Base-by-base conservation (phyloP, 2,329 filamentous ascomycete species). In the Phyllosticta citribraziliensis region DNA sequence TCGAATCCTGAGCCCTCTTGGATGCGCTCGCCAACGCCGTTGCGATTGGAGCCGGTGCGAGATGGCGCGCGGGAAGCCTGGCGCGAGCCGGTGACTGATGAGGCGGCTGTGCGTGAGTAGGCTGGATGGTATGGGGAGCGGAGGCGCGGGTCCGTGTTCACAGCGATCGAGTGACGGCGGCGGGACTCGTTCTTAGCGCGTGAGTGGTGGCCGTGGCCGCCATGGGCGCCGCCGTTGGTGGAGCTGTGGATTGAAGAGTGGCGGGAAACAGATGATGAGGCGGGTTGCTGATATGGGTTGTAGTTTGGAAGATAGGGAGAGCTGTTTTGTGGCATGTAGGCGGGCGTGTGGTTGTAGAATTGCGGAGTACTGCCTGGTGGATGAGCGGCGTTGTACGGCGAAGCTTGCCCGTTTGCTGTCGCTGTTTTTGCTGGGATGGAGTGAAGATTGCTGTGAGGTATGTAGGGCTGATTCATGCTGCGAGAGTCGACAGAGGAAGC, bases 1-100 rank as follows among this genome's bases (percentile, higher is more conserved):
- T 67, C 69, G 67, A 68, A 65, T 65, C 63, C 70, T 66, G 62
- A 67, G 68, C 66, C 69, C 66, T 65, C 70, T 60, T 35, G 17
- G 30, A 53, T 67, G 65, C 62, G 66, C 63, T 69, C 70, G 60
- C 57, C 62, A 55, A 67, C 66, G 12, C 58, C 62, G 57, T 65
- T 60, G 54, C 64, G 65, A 17, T 47, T 47, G 4, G 35, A 40
- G 11, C 35, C 35, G 35, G 5, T 40, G 14, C 40, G 40, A 17
- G 40, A 47, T 4, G 14, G 14, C 2, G 40, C n/a, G 40, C 40
- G 40, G 17, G 40, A 47, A 2, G 14, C 40, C 58, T 57, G 65
- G 56, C 61, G 66, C 58, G 66, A 66, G 50, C 56, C 47, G 58
- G 67, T 50, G 9, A 25, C n/a, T 12, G 54, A 53, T 6, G 59